Evolutionary conservation across 1,284 basidiomycete species (phyloP).

Genomic region (Pyrrhoderma lamaoense): DNA sequence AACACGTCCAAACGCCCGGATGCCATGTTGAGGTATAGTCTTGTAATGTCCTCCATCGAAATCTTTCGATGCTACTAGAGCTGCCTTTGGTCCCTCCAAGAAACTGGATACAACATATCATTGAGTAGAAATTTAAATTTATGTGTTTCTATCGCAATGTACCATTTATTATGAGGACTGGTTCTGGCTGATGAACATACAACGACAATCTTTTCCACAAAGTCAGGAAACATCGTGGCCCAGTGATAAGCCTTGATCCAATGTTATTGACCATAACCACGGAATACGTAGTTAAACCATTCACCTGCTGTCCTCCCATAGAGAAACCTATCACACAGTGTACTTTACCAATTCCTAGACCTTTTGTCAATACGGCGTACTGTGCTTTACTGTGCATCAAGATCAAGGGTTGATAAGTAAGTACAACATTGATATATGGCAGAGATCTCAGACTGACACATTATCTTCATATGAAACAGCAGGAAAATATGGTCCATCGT

Average conservation of each 20-base stretch:
- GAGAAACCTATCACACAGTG: constrained; percentile 51
- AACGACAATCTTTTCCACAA: constrained; percentile 31
- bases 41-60: constrained; percentile 32
- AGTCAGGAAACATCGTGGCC: constrained; percentile 30
- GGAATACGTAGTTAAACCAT: constrained; percentile 4
- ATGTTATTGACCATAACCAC: neutral
- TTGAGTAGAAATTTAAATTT: no score
- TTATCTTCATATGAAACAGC: constrained; percentile 47
- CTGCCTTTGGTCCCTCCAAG: constrained; percentile 33
- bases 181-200: constrained; percentile 33
- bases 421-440: neutral
- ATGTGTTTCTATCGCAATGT: neutral
- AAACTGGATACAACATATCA: constrained; percentile 28
- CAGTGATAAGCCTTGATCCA: constrained; percentile 29
- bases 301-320: constrained; percentile 55
- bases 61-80: constrained; percentile 31
- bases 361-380: constrained; percentile 43
- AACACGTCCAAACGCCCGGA: constrained; percentile 31
- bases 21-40: constrained; percentile 27
- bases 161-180: constrained; percentile 34
- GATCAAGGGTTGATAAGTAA: neutral
- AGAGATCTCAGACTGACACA: constrained; percentile 31
- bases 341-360: constrained; percentile 41
- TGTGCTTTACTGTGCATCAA: constrained; percentile 38
- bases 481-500: constrained; percentile 38